These are phyloP conservation scores for Teratosphaeria zuluensis DNA, from an alignment of 2,329 filamentous ascomycete species.

Conservation along the genomic window DNA sequence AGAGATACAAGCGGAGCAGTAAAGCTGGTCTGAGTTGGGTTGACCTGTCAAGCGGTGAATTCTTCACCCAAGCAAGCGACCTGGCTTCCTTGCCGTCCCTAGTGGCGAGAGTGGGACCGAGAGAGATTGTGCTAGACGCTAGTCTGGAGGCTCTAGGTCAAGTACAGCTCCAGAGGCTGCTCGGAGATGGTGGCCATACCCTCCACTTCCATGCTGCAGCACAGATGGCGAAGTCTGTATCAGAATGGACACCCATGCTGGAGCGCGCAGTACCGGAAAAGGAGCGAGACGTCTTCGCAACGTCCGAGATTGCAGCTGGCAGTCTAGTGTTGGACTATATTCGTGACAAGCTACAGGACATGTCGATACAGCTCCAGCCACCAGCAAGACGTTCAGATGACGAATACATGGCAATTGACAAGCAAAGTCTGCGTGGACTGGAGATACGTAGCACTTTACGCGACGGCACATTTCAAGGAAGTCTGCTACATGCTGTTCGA, in stretches of 20 bases:
- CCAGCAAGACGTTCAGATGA: slow-evolving; percentile 64
- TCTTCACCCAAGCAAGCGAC: slow-evolving; percentile 71
- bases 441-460: slow-evolving; percentile 82
- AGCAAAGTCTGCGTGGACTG: slow-evolving; percentile 77
- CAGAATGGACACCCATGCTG: slow-evolving; percentile 66
- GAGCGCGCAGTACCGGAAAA: slow-evolving; percentile 57
- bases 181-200: slow-evolving; percentile 46
- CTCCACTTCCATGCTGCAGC: slow-evolving; percentile 58
- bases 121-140: slow-evolving; percentile 69
- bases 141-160: slow-evolving; percentile 39
- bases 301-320: slow-evolving; percentile 64
- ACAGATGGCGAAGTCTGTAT: slow-evolving; percentile 36
- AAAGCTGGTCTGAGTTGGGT: slow-evolving; percentile 80
- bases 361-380: slow-evolving; percentile 72
- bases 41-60: slow-evolving; percentile 89
- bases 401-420: slow-evolving; percentile 83
- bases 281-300: slow-evolving; percentile 49
- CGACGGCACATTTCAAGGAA: slow-evolving; percentile 70
- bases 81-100: slow-evolving; percentile 65
- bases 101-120: slow-evolving; percentile 70
- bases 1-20: slow-evolving; percentile 26
- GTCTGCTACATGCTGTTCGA: slow-evolving; percentile 79
- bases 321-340: slow-evolving; percentile 79
- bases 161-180: slow-evolving; percentile 14
- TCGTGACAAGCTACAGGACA: slow-evolving; percentile 63